Conservation (phyloP, 2,329 filamentous ascomycete species). For the Trichoderma hamatum region DNA sequence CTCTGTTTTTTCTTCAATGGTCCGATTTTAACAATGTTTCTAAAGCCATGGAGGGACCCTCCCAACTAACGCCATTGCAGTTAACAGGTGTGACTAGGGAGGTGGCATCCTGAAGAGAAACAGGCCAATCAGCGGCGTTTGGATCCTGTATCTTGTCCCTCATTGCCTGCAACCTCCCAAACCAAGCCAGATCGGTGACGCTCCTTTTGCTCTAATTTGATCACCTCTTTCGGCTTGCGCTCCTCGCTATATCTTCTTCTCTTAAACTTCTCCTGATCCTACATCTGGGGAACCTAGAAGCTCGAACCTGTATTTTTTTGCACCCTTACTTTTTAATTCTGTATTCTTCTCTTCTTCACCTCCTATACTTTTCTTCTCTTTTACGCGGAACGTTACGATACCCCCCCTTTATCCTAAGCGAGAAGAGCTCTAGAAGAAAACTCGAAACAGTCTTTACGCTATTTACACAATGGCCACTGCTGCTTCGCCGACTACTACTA, state of each 20-base stretch:
- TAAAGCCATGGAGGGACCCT: not conserved
- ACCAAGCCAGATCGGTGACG: not conserved
- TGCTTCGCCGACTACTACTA: slow-evolving; percentile 37
- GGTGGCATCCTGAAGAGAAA: not conserved
- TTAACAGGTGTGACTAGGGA: slow-evolving; percentile 14
- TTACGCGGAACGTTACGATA: not conserved
- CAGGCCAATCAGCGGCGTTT: not conserved
- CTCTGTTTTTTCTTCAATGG: not conserved
- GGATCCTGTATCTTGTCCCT: not conserved
- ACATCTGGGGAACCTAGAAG: not conserved
- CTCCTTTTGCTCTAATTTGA: slow-evolving; percentile 9
- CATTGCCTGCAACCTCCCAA: slow-evolving; percentile 6
- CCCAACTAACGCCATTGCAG: not conserved
- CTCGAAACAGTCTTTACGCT: not conserved
- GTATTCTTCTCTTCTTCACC: not conserved
- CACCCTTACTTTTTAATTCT: not conserved
- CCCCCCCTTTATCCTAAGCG: not conserved
- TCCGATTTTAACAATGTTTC: not conserved
- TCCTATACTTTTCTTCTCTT: not conserved
- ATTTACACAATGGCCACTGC: slow-evolving; percentile 33
- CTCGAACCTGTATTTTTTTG: not conserved
- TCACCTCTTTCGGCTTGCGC: not conserved
- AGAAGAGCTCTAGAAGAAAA: not conserved
- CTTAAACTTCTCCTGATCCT: not conserved
- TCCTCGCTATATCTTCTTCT: not conserved